Conservation (phyloP, 345 rosid species). For the Citrus australasica region DNA sequence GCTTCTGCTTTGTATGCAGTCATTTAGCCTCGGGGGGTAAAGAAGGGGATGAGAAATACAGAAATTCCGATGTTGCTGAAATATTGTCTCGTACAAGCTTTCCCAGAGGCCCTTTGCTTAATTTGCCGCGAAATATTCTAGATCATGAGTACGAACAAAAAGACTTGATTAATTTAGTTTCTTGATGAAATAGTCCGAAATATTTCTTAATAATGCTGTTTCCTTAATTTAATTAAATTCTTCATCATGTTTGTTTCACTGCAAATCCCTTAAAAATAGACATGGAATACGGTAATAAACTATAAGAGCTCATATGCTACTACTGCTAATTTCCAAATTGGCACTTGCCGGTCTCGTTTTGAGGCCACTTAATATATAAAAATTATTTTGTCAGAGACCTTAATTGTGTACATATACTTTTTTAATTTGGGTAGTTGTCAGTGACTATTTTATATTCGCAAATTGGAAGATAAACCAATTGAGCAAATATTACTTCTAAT, state of each 20-base stretch:
- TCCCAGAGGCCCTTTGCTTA: constrained; percentile 45
- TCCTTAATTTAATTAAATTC: not conserved
- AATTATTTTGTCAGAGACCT: not conserved
- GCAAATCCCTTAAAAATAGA: constrained; percentile 15
- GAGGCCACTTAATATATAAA: constrained; percentile 15
- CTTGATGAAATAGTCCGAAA: constrained; percentile 16
- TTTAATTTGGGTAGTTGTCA: constrained; percentile 18
- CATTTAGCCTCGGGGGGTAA: constrained; percentile 88
- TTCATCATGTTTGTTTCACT: constrained; percentile 14
- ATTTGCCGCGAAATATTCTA: constrained; percentile 59
- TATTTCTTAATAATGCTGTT: too few relatives aligned
- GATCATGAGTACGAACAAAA: constrained; percentile 69
- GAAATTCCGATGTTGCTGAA: constrained; percentile 63
- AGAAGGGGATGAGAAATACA: constrained; percentile 61
- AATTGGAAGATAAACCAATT: constrained; percentile 14
- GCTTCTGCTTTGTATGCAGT: constrained; percentile 74
- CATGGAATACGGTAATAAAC: not conserved
- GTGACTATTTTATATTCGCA: not conserved
- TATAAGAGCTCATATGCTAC: not conserved
- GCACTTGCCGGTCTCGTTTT: constrained; percentile 15
- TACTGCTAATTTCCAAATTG: constrained; percentile 19
- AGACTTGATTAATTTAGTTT: not conserved
- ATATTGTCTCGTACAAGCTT: constrained; percentile 63
- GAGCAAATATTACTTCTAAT: constrained; percentile 2
- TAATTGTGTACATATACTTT: not conserved